Evolutionary conservation across 768 basidiomycete species (phyloP).

Genomic region (Tylopilus sp.): DNA sequence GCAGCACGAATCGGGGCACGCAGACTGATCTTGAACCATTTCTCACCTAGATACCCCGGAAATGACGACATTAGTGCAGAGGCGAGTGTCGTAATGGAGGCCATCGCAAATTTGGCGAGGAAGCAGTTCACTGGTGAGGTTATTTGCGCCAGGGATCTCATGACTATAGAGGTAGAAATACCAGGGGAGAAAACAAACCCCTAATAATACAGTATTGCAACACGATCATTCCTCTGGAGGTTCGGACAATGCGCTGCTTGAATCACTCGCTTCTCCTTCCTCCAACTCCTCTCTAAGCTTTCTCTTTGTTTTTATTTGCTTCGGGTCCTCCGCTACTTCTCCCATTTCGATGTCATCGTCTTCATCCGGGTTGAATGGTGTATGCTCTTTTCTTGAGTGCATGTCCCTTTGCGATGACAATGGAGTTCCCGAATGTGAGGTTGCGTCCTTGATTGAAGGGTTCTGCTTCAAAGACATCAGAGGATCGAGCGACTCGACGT

Average conservation of each 20-base stretch:
- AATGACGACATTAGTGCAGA: constrained; percentile 50
- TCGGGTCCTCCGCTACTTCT: constrained; percentile 76
- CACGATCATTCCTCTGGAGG: constrained; percentile 54
- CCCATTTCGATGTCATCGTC: constrained; percentile 88
- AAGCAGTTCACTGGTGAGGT: constrained; percentile 54
- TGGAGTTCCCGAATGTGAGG: constrained; percentile 33
- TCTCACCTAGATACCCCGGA: constrained; percentile 77
- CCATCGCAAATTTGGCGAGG: constrained; percentile 56
- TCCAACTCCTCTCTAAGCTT: constrained; percentile 71
- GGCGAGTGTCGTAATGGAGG: constrained; percentile 56
- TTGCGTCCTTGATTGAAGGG: constrained; percentile 31
- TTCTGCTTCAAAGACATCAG: constrained; percentile 30
- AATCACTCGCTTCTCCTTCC: constrained; percentile 83
- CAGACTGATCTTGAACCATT: constrained; percentile 76
- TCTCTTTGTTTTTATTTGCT: constrained; percentile 43
- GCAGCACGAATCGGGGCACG: constrained; percentile 62
- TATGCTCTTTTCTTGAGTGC: constrained; percentile 14
- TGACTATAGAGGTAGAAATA: constrained; percentile 59
- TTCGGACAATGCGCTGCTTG: constrained; percentile 74
- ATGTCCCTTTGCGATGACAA: constrained; percentile 24
- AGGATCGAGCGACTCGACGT: constrained; percentile 31
- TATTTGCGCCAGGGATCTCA: constrained; percentile 69
- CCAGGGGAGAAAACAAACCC: constrained; percentile 19
- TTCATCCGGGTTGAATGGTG: constrained; percentile 26
- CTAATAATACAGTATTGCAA: constrained; percentile 3